Conservation (phyloP, 148 eudicot genomes). For the Agrostemma githago region DNA sequence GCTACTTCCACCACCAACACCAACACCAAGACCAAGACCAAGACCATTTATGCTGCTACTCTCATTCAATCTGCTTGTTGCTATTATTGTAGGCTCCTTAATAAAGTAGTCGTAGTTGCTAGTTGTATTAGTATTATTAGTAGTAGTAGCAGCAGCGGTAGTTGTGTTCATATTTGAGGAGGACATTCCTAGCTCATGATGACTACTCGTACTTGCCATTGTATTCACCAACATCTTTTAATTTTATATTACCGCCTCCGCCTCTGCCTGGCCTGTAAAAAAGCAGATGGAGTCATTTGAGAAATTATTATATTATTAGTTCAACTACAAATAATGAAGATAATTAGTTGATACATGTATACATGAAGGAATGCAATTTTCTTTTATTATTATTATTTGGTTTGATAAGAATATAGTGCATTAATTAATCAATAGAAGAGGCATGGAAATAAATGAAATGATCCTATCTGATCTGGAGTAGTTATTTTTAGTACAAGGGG, state of each 20-base stretch:
- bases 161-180: conserved; percentile 19
- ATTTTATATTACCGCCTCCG: not conserved
- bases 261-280: not conserved
- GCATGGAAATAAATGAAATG: not conserved
- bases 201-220: conserved; percentile 20
- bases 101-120: conserved; percentile 11
- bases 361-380: not conserved
- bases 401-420: conserved; percentile 1
- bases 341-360: not conserved
- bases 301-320: not conserved
- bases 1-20: not conserved
- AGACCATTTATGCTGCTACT: conserved; percentile 1
- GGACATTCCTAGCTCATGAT: conserved; percentile 37
- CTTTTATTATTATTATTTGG: not conserved
- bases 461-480: not conserved
- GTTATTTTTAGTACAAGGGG: not conserved
- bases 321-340: not conserved
- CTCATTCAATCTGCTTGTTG: conserved; percentile 7
- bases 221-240: conserved; percentile 24
- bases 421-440: not conserved
- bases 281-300: not conserved
- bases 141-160: not conserved
- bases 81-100: conserved; percentile 7
- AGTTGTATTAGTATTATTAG: conserved; percentile 3
- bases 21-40: no score